Percentiles rank a stretch among this genome's conserved stretches.
Evolutionary conservation across 2,329 filamentous ascomycete species (phyloP).

Genomic region (Aspergillus luchuensis): DNA sequence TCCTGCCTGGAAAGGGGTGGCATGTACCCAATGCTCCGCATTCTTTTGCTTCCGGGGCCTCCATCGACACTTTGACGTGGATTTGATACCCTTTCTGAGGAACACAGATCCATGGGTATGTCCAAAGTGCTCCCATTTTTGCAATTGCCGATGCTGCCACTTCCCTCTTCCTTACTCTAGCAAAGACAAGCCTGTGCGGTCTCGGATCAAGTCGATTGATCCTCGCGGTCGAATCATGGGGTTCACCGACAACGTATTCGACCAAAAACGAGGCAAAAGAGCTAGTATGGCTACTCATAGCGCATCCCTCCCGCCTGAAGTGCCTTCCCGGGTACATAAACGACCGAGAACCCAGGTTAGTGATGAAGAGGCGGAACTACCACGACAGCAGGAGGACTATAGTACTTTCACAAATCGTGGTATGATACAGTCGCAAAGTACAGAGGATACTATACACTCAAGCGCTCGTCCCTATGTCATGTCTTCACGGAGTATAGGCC

Average conservation of each 20-base stretch:
- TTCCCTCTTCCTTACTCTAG: constrained; percentile 37
- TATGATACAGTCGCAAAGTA: not conserved
- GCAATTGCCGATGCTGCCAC: constrained; percentile 42
- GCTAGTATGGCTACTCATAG: constrained; percentile 10
- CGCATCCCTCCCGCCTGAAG: constrained; percentile 5
- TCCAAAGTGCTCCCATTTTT: constrained; percentile 37
- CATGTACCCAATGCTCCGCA: constrained; percentile 35
- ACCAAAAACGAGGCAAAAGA: constrained; percentile 35
- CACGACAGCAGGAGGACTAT: not conserved
- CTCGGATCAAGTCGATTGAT: constrained; percentile 36
- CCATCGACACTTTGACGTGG: constrained; percentile 40
- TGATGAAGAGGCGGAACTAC: not conserved
- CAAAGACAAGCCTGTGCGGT: constrained; percentile 36
- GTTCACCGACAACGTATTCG: constrained; percentile 43
- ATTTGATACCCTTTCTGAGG: constrained; percentile 33
- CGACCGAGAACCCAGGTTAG: constrained; percentile 5
- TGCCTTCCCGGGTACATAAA: constrained; percentile 13
- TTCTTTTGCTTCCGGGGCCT: constrained; percentile 42
- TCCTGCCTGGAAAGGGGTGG: constrained; percentile 38
- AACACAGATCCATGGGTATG: constrained; percentile 34
- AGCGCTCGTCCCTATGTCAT: not conserved
- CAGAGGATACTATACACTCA: not conserved
- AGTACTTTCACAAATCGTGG: not conserved
- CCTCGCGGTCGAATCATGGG: constrained; percentile 36
- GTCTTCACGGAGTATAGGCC: not conserved